Evolutionary conservation across 1,139 yeast species (phyloP).

Genomic region (Arxiozyma slooffiae): DNA sequence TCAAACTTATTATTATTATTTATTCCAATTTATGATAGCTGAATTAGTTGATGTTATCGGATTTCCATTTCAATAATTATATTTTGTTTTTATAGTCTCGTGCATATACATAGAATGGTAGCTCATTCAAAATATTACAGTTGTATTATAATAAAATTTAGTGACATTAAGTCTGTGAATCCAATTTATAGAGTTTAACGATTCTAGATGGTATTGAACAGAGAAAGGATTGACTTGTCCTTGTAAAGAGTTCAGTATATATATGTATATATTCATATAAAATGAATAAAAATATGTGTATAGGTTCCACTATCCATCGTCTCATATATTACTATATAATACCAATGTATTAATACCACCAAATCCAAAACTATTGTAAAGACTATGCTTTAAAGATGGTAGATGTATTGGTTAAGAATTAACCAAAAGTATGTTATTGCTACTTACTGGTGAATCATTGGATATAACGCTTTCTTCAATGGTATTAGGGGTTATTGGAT

Average conservation of each 20-base stretch:
- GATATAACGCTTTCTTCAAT: neutral
- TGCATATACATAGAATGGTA: neutral
- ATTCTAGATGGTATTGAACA: neutral
- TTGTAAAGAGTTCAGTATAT: neutral
- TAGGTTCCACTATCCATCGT: neutral
- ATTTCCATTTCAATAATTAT: too few species aligned
- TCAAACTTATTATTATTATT: too few species aligned
- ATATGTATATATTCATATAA: neutral
- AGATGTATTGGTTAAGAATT: conserved; percentile 34
- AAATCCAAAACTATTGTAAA: conserved; percentile 91
- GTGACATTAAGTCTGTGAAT: neutral
- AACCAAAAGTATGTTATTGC: conserved; percentile 50
- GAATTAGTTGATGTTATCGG: neutral
- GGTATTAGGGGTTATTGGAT: conserved; percentile 34
- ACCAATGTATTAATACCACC: conserved; percentile 91
- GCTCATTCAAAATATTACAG: neutral
- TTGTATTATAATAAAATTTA: neutral
- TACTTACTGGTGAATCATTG: conserved; percentile 26
- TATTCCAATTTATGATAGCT: neutral
- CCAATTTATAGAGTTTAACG: too few species aligned
- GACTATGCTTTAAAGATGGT: conserved; percentile 43
- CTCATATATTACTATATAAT: conserved; percentile 34
- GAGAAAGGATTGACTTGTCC: neutral
- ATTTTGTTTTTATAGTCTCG: neutral
- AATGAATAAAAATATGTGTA: neutral